Evolutionary conservation across 176 grass and related monocot genomes (phyloP).

Genomic region (Juncus inflexus): DNA sequence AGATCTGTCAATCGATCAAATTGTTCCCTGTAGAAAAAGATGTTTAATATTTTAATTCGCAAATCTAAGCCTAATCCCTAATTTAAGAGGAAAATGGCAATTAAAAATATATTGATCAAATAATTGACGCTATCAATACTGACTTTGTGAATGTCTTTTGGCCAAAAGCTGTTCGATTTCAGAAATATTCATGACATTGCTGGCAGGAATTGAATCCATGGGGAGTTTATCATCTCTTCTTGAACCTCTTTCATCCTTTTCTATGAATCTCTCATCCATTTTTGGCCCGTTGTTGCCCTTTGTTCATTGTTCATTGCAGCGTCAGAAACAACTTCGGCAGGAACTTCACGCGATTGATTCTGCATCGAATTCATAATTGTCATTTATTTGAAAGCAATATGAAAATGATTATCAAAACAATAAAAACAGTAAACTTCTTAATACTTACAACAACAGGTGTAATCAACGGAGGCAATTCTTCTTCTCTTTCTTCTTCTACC

Average conservation of each 20-base stretch:
- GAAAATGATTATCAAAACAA: too few relatives aligned
- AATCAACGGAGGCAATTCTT: slow-evolving; percentile 21
- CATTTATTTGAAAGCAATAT: too few relatives aligned
- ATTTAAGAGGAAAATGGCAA: too few relatives aligned
- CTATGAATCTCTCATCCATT: too few relatives aligned
- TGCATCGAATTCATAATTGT: slow-evolving; percentile 3
- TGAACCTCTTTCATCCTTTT: background rate
- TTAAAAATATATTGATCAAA: too few relatives aligned
- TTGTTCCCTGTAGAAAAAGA: slow-evolving; percentile 17
- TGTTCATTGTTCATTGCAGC: slow-evolving; percentile 1
- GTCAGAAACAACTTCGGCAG: background rate
- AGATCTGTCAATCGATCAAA: slow-evolving; percentile 19
- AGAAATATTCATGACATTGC: slow-evolving; percentile 16
- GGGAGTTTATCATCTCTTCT: background rate
- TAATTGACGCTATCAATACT: background rate
- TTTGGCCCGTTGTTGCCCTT: background rate
- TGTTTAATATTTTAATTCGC: background rate
- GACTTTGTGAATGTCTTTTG: slow-evolving; percentile 29
- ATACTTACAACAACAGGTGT: slow-evolving; percentile 13
- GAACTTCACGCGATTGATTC: slow-evolving; percentile 1
- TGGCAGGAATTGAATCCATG: too few relatives aligned
- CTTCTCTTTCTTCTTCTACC: too few relatives aligned
- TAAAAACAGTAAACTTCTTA: background rate
- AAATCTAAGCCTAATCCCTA: slow-evolving; percentile 2
- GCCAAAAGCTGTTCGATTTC: slow-evolving; percentile 23